Evolutionary conservation across 2,329 filamentous ascomycete species (phyloP).

Genomic region (Colletotrichum somersetense): DNA sequence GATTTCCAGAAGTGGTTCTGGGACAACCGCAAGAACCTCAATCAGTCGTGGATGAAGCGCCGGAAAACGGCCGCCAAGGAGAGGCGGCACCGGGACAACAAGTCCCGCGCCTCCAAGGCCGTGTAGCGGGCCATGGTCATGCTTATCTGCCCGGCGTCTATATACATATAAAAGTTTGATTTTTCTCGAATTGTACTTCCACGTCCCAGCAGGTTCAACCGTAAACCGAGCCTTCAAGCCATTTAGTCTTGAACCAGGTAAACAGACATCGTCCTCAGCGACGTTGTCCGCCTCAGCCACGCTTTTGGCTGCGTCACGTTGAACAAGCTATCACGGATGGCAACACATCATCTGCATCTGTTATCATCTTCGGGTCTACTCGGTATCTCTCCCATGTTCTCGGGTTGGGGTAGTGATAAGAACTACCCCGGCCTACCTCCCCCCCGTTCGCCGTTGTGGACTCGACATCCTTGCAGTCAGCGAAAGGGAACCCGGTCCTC

Average conservation of each 20-base stretch:
- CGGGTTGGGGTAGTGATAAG: constrained; percentile 12
- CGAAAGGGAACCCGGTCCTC: not conserved
- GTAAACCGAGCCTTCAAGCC: not conserved
- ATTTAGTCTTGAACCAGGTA: not conserved
- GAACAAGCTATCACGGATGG: not conserved
- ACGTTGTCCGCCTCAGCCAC: not conserved
- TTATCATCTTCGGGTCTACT: constrained; percentile 4
- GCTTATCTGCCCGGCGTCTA: constrained; percentile 14
- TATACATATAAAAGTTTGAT: constrained; percentile 5
- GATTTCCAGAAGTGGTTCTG: constrained; percentile 78
- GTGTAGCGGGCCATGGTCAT: constrained; percentile 44
- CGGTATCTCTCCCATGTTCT: not conserved
- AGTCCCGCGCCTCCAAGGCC: constrained; percentile 61
- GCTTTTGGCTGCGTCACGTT: not conserved
- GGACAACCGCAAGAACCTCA: constrained; percentile 74
- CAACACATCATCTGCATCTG: not conserved
- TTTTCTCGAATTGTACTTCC: not conserved
- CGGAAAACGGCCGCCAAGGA: constrained; percentile 74
- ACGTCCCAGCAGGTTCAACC: not conserved
- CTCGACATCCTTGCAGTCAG: not conserved
- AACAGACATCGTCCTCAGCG: not conserved
- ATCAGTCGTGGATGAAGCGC: constrained; percentile 74
- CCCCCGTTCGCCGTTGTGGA: not conserved
- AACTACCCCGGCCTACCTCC: constrained; percentile 4
- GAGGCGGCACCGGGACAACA: constrained; percentile 75